Evolutionary conservation across 2,329 filamentous ascomycete genomes (phyloP).

Genomic region (Periconia sp.): DNA sequence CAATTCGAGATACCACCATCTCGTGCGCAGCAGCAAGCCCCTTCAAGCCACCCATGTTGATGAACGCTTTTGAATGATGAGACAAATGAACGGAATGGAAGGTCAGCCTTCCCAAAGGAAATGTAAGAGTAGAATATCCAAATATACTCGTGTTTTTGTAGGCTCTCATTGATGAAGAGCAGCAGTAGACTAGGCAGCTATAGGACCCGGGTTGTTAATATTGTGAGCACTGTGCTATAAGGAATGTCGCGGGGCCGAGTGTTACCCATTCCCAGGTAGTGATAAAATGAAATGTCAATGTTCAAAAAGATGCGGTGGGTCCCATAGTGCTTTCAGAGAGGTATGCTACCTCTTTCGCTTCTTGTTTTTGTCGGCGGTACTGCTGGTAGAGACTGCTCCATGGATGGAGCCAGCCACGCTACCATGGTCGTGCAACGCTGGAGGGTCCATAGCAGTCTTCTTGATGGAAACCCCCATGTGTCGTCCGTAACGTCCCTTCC

Average conservation of each 20-base stretch:
- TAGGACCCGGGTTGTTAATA: background rate
- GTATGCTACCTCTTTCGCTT: slow-evolving; percentile 64
- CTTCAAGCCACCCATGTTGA: too few species aligned
- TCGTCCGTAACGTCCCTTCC: slow-evolving; percentile 85
- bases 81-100: slow-evolving; percentile 17
- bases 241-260: background rate
- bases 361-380: slow-evolving; percentile 61
- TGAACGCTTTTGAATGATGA: background rate
- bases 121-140: slow-evolving; percentile 13
- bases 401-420: slow-evolving; percentile 18
- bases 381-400: slow-evolving; percentile 16
- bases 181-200: background rate
- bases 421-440: slow-evolving; percentile 36
- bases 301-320: too few species aligned
- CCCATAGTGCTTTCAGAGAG: too few species aligned
- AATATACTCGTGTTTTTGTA: slow-evolving; percentile 6
- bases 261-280: too few species aligned
- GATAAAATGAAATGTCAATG: too few species aligned
- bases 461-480: slow-evolving; percentile 70
- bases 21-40: background rate
- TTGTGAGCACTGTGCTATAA: background rate
- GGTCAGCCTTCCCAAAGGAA: slow-evolving; percentile 7
- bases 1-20: background rate
- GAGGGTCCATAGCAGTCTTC: slow-evolving; percentile 50
- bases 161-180: background rate